Evolutionary conservation across 2,329 filamentous ascomycete species (phyloP).

Genomic region (Lasiodiplodia gonubiensis): DNA sequence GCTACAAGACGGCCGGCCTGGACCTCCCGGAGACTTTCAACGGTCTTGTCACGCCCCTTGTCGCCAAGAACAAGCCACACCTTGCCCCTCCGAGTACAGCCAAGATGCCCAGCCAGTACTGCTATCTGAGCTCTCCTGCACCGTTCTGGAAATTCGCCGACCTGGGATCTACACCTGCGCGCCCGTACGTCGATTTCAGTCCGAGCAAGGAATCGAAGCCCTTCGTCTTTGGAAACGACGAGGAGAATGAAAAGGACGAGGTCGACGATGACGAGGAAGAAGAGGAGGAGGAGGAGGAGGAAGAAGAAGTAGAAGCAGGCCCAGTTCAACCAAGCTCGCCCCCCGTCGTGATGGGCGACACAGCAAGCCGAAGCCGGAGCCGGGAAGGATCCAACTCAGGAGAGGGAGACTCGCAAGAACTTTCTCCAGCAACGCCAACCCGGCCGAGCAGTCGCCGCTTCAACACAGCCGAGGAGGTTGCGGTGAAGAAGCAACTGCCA

Average conservation of each 20-base stretch:
- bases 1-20: constrained; percentile 22
- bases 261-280: constrained; percentile 35
- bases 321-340: constrained; percentile 45
- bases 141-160: constrained; percentile 90
- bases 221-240: constrained; percentile 30
- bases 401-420: constrained; percentile 26
- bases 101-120: constrained; percentile 81
- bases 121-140: constrained; percentile 83
- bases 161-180: constrained; percentile 73
- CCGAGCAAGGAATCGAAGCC: constrained; percentile 43
- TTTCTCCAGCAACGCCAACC: constrained; percentile 25
- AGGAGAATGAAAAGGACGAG: constrained; percentile 40
- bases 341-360: constrained; percentile 44
- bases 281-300: constrained; percentile 36
- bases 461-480: constrained; percentile 26
- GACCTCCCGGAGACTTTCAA: constrained; percentile 34
- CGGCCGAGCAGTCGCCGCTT: constrained; percentile 28
- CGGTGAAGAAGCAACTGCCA: constrained; percentile 27
- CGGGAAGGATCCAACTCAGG: constrained; percentile 24
- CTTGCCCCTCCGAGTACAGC: constrained; percentile 81
- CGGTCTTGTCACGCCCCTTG: constrained; percentile 68
- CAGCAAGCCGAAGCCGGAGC: constrained; percentile 35
- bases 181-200: constrained; percentile 42
- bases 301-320: constrained; percentile 36
- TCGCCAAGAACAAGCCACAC: constrained; percentile 73